Percentiles rank a stretch among this genome's conserved stretches.
Evolutionary conservation across 2,329 filamentous ascomycete genomes (phyloP).

Genomic region (Botrytis pseudocinerea): DNA sequence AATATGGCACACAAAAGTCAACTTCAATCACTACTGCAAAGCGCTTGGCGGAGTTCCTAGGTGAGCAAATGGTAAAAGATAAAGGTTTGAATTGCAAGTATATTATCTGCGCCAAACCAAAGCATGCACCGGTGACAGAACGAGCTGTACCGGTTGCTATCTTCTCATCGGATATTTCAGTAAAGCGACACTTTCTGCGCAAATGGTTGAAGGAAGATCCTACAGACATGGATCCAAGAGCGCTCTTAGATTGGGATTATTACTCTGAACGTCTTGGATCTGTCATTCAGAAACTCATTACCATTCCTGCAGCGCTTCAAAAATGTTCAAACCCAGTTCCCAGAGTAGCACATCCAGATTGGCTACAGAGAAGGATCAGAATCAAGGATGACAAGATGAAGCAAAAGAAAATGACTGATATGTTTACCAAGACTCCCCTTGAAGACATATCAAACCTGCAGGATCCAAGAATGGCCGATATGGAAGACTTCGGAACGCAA

Average conservation of each 20-base stretch:
- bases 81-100: slow-evolving; percentile 99
- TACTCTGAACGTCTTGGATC: slow-evolving; percentile 94
- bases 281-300: slow-evolving; percentile 98
- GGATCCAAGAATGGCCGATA: slow-evolving; percentile 59
- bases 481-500: slow-evolving; percentile 78
- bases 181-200: slow-evolving; percentile 85
- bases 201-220: slow-evolving; percentile 98
- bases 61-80: slow-evolving; percentile 98
- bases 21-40: slow-evolving; percentile 99
- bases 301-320: slow-evolving; percentile 93
- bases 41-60: slow-evolving; percentile 91
- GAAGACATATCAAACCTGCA: slow-evolving; percentile 70
- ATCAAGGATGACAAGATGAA: slow-evolving; percentile 97
- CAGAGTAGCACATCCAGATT: slow-evolving; percentile 90
- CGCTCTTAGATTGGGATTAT: slow-evolving; percentile 94
- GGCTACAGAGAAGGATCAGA: slow-evolving; percentile 90
- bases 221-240: slow-evolving; percentile 83
- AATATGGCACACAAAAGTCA: slow-evolving; percentile 94
- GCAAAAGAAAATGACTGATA: slow-evolving; percentile 96
- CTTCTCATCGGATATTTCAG: slow-evolving; percentile 86
- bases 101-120: slow-evolving; percentile 88
- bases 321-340: slow-evolving; percentile 95
- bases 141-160: slow-evolving; percentile 93
- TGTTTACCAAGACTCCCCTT: slow-evolving; percentile 74
- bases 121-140: slow-evolving; percentile 89